Evolutionary conservation across 192 early-diverging fungal genomes (phyloP).

Genomic region (Coemansia sp.): DNA sequence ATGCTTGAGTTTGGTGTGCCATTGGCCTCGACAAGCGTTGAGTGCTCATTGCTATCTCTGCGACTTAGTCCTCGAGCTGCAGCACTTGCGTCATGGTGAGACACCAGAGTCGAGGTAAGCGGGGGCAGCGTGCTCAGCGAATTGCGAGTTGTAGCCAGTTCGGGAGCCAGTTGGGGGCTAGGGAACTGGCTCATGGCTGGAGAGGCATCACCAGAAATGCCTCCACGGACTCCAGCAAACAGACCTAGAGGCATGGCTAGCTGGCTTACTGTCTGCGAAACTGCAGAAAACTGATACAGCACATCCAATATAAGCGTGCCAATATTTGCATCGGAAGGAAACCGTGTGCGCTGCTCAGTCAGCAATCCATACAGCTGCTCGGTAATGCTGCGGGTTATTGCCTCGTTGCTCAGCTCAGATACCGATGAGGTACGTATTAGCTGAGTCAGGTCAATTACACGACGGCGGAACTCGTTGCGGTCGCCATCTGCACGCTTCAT

Average conservation of each 20-base stretch:
- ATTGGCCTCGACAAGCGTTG: background rate
- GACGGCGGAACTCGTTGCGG: constrained; percentile 45
- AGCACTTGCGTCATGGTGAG: constrained; percentile 13
- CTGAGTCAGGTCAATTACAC: constrained; percentile 42
- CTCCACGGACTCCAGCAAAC: constrained; percentile 21
- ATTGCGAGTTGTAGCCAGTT: constrained; percentile 25
- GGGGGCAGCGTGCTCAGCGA: constrained; percentile 20
- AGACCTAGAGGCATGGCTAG: constrained; percentile 23
- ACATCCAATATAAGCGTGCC: constrained; percentile 51
- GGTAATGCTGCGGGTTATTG: constrained; percentile 34
- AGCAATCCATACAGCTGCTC: constrained; percentile 51
- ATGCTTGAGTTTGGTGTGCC: constrained; percentile 12
- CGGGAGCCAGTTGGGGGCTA: constrained; percentile 47
- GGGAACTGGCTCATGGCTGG: constrained; percentile 51
- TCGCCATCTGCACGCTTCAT: constrained; percentile 44
- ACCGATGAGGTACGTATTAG: constrained; percentile 45
- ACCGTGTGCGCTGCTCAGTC: constrained; percentile 51
- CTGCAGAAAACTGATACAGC: constrained; percentile 52
- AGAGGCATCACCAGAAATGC: constrained; percentile 45
- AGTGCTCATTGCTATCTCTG: constrained; percentile 2
- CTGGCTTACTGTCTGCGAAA: constrained; percentile 53
- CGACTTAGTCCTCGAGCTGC: constrained; percentile 5
- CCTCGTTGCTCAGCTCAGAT: constrained; percentile 48
- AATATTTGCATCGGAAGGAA: constrained; percentile 37
- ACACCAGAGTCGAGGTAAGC: constrained; percentile 38